Evolutionary conservation across 139 green algal species (phyloP), one percentile per base, ranked within the genome.

Genomic region (Coelastrella sp.): DNA sequence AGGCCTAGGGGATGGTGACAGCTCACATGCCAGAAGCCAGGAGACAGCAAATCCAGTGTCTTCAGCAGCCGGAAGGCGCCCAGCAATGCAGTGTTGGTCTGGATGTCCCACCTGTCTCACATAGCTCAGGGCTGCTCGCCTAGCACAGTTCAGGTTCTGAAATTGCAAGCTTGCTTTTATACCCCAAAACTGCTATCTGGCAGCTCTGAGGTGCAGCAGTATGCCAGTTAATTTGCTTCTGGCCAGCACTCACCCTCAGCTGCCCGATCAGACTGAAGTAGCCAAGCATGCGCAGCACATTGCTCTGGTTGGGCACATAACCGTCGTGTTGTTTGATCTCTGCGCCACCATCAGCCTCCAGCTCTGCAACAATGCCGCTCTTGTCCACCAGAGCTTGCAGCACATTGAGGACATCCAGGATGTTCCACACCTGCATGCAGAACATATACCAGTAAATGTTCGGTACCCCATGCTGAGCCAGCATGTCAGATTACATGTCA

Each of bases 201-300:
- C 35, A 49, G 35, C 35, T 49, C 35, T 49, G 35, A 49, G 35
- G 35, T 49, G 35, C 3, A 49, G 35, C 35, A 49, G 35, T 49
- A 49, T 49, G 35, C 35, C 35, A 49, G 35, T 49, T 78, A 49
- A 78, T 24, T 56, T 78, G 72, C 14, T 56, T 22, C 25, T 20
- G 7, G 11, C 74, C 74, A 56, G 19, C 80, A 35, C 82, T 63
- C 68, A 88, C 96, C 15, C 98, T 93, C 87, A 96, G 93, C 89
- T 99, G 94, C 68, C 98, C 98, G 17, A 99, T 92, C 60, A 99
- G 93, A 4, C 93, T 95, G 92, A 98, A 99, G 94, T 99, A 99
- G 75, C 98, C 98, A 88, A 99, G 93, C 94, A 99, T 96, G 68
- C 91, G 94, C 87, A 99, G 96, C 91, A 99, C 98, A 93, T 99